Percentiles rank a stretch among this genome's conserved stretches.
These are phyloP conservation scores for Takashimella tepidaria DNA, from an alignment of 1,284 basidiomycete genomes.

Conservation along the genomic window DNA sequence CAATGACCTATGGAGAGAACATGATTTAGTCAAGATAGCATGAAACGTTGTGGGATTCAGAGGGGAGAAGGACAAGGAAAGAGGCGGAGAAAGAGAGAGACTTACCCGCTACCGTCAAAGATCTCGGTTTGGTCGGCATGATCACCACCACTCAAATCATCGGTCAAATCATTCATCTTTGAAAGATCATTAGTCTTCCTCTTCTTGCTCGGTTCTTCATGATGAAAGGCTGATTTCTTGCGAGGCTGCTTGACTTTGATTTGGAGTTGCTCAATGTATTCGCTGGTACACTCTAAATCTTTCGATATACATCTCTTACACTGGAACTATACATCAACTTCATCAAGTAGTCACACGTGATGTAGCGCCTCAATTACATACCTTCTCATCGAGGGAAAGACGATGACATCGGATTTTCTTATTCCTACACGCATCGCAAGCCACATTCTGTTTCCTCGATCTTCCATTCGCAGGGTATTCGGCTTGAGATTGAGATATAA, in stretches of 20 bases:
- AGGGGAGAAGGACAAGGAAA: too few species aligned
- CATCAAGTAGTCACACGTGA: not conserved
- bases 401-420: constrained; percentile 39
- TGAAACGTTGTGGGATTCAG: too few species aligned
- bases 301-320: constrained; percentile 37
- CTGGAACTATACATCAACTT: constrained; percentile 12
- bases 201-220: constrained; percentile 1
- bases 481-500: constrained; percentile 16
- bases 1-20: not conserved
- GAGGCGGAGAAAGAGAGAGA: too few species aligned
- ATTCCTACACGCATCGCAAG: constrained; percentile 70
- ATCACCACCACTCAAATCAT: too few species aligned
- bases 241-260: constrained; percentile 24
- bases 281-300: constrained; percentile 32
- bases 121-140: not conserved
- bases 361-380: constrained; percentile 1
- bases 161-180: too few species aligned
- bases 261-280: constrained; percentile 38
- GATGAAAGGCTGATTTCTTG: not conserved
- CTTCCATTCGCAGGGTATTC: constrained; percentile 4
- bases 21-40: not conserved
- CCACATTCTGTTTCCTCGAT: constrained; percentile 70
- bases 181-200: not conserved
- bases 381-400: constrained; percentile 12
- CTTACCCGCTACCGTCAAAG: not conserved